phyloP scores from a whole-genome alignment of 2,329 filamentous ascomycete genomes.

The Ustulina deusta region DNA sequence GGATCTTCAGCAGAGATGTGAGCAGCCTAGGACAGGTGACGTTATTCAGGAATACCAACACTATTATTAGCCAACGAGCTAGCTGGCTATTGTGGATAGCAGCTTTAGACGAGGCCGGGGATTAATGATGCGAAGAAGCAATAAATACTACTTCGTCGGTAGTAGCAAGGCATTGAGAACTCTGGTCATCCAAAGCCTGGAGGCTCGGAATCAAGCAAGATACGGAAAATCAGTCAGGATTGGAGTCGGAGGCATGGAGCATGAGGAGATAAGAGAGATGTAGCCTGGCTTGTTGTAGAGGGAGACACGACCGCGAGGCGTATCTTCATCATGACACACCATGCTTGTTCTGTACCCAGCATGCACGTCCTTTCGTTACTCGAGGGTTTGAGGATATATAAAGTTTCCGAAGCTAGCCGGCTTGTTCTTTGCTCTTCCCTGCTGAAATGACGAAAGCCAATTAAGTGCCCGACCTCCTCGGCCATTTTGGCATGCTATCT shows the following conservation, averaged over 20 bases:
- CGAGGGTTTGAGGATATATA: constrained; percentile 16
- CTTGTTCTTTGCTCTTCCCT: neutral
- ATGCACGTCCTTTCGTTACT: constrained; percentile 31
- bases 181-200: constrained; percentile 7
- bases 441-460: neutral
- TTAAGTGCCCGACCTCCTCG: neutral
- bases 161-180: constrained; percentile 1
- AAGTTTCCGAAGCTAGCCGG: neutral
- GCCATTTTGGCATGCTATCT: neutral
- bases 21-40: constrained; percentile 7
- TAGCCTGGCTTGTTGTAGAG: constrained; percentile 1
- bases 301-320: neutral
- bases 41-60: constrained; percentile 18
- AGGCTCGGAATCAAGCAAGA: constrained; percentile 26
- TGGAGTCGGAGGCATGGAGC: constrained; percentile 3
- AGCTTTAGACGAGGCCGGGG: constrained; percentile 4
- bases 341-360: constrained; percentile 25
- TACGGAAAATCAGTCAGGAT: constrained; percentile 16
- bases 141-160: constrained; percentile 20
- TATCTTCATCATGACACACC: constrained; percentile 12
- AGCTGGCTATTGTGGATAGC: neutral
- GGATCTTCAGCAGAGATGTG: constrained; percentile 18
- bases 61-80: constrained; percentile 13
- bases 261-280: constrained; percentile 4
- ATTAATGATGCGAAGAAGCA: constrained; percentile 22